A percentile compares a stretch with the other conserved stretches of the same genome.
phyloP scores from a whole-genome alignment of 106 monocot genomes.

The Chionographis japonica region DNA sequence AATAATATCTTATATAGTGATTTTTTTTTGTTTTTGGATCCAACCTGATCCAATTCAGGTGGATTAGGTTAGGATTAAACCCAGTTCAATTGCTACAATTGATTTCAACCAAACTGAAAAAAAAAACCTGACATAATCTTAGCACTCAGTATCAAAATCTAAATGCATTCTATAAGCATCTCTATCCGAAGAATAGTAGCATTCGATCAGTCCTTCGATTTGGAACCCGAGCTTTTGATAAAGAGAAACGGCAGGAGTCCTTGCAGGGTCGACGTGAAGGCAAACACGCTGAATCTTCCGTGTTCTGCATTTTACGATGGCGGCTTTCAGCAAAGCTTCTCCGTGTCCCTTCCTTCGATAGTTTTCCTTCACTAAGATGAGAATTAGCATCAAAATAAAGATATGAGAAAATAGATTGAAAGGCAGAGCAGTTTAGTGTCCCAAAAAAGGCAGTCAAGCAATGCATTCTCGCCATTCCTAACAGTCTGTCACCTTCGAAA shows the following conservation, averaged over 20 bases:
- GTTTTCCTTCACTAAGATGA: constrained; percentile 64
- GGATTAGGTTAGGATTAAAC: too few species aligned
- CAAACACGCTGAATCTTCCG: constrained; percentile 66
- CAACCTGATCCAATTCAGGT: too few species aligned
- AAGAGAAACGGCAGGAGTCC: constrained; percentile 58
- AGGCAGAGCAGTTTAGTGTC: too few species aligned
- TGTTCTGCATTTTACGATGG: constrained; percentile 63
- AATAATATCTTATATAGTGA: too few species aligned
- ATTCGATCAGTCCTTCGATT: constrained; percentile 50
- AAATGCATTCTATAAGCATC: constrained; percentile 89
- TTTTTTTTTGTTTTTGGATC: too few species aligned
- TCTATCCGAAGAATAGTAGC: constrained; percentile 70
- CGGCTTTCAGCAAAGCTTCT: constrained; percentile 62
- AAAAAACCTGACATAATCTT: neutral
- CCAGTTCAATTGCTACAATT: too few species aligned
- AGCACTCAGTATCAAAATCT: constrained; percentile 35
- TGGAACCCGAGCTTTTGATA: constrained; percentile 70
- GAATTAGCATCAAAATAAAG: neutral
- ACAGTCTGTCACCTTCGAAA: too few species aligned
- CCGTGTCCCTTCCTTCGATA: constrained; percentile 68
- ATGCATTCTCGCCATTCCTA: too few species aligned
- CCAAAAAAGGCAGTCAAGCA: too few species aligned
- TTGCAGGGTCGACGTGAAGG: constrained; percentile 84
- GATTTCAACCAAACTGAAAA: too few species aligned
- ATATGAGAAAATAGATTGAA: neutral